These are phyloP conservation scores for Cladosporium austrohemisphaericum DNA, from an alignment of 2,329 filamentous ascomycete genomes.

Conservation along the genomic window DNA sequence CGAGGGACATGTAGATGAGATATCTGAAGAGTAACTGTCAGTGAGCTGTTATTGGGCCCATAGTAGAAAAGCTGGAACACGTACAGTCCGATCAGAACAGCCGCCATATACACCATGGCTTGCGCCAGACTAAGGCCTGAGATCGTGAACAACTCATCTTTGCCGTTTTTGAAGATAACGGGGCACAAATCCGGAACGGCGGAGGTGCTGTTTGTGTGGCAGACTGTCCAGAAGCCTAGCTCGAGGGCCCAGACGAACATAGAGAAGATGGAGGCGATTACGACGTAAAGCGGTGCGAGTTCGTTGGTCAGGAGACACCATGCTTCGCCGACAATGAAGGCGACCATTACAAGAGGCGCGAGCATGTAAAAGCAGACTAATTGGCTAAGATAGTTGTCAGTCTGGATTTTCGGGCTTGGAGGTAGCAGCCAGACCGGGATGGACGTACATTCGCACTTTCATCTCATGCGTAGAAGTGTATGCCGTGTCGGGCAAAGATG, in stretches of 20 bases:
- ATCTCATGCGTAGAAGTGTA: conserved; percentile 9
- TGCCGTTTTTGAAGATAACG: not conserved
- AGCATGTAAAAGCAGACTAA: conserved; percentile 13
- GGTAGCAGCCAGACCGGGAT: too few relatives aligned
- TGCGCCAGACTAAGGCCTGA: not conserved
- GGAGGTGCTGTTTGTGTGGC: not conserved
- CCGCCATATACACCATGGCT: not conserved
- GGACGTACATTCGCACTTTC: conserved; percentile 16
- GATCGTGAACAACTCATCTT: not conserved
- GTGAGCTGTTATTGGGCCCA: not conserved
- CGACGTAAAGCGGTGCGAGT: not conserved
- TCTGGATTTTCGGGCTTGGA: not conserved
- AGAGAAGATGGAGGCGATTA: not conserved
- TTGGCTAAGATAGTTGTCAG: conserved; percentile 10
- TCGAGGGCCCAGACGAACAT: not conserved
- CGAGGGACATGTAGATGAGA: not conserved
- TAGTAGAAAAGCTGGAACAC: not conserved
- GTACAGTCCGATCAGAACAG: not conserved
- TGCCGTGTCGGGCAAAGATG: not conserved
- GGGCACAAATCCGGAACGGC: not conserved
- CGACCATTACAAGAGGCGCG: not conserved
- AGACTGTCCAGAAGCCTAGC: not conserved
- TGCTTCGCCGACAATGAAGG: not conserved
- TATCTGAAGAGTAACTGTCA: not conserved
- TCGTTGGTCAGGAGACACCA: conserved; percentile 5